Base-by-base conservation (phyloP, 2,329 filamentous ascomycete species). In the Gaeumannomyces sp. region DNA sequence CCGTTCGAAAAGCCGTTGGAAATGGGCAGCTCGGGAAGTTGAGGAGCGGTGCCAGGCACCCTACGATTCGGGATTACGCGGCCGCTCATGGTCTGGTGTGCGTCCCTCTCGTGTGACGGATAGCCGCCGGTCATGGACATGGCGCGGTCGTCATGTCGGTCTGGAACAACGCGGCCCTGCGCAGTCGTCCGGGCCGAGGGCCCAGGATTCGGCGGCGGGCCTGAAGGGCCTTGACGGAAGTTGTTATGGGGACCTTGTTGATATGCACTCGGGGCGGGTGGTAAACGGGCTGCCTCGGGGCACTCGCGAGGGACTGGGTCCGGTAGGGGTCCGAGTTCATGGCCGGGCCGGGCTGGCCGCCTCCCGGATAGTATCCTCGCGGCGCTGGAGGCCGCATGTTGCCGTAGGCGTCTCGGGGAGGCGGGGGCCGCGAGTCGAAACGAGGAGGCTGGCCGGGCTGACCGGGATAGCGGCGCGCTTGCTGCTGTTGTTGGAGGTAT, bases 81-180 rank as follows among this genome's bases (percentile, higher is more conserved):
- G 61, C 95, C 95, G 73, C 91, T 96, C 86, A 94, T 96, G 7
- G 93, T 97, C 76, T 97, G 94, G 75, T 95, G 90, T 59, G 93
- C 81, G 71, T 91, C 90, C 67, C 85, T 84, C 70, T 96, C 92
- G 64, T 89, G 83, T 3, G 89, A 83, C 70, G 92, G 75, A 66
- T 79, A 82, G 27, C 75, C 91, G 13, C 91, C 92, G 6, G 90
- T 95, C 89, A 99, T 89, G 60, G 94, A 97, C 95, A 98, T 98
- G 68, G 95, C 89, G 65, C 95, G 87, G 76, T 98, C 94, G 71
- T 96, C 92, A 67, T 93, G 90, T 64, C 94, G 88, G 73, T 97
- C 93, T 1, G 95, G 95, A 11, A 99, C 93, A 50, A 95, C 83
- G 67, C 95, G 86, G 38, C 95, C 95, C 75, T 97, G 93, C 11